A percentile compares a stretch with the other conserved stretches of the same genome.
phyloP scores from a whole-genome alignment of 148 eudicot species.

The Talinum fruticosum region DNA sequence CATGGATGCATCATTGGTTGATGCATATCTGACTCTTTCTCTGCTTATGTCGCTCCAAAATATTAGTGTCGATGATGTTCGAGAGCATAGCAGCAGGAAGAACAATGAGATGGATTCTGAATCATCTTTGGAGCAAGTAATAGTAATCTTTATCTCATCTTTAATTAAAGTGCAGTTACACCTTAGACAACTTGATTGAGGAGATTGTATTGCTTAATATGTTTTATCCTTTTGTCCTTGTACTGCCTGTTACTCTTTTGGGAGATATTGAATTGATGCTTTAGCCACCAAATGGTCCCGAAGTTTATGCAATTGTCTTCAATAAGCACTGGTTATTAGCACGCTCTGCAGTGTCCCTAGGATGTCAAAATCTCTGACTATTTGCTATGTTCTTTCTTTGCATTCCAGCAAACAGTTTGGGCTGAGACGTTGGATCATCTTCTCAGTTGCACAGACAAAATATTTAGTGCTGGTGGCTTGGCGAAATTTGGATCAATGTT shows the following conservation, averaged over 20 bases:
- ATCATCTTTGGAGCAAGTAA: slow-evolving; percentile 46
- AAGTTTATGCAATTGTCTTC: background rate
- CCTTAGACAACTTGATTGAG: background rate
- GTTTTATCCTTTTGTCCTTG: background rate
- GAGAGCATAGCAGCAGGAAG: slow-evolving; percentile 27
- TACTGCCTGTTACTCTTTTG: background rate
- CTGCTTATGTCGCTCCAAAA: slow-evolving; percentile 57
- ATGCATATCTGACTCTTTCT: slow-evolving; percentile 67
- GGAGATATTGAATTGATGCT: background rate
- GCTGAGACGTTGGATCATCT: slow-evolving; percentile 65
- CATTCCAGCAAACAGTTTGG: slow-evolving; percentile 44
- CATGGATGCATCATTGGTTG: slow-evolving; percentile 51
- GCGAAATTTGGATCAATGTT: slow-evolving; percentile 37
- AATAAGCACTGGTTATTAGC: background rate
- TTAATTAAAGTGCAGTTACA: background rate
- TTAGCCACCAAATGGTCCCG: background rate
- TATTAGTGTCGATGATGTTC: slow-evolving; percentile 28
- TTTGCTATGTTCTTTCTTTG: slow-evolving; percentile 3
- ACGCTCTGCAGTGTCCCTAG: background rate
- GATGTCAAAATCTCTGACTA: slow-evolving; percentile 9
- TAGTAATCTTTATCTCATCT: slow-evolving; percentile 3
- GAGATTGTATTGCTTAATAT: background rate
- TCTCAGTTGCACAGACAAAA: slow-evolving; percentile 41
- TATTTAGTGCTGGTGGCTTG: slow-evolving; percentile 34
- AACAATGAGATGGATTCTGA: slow-evolving; percentile 26